Evolutionary conservation across 2,329 filamentous ascomycete species (phyloP).

Genomic region (Cryphonectria parasitica): DNA sequence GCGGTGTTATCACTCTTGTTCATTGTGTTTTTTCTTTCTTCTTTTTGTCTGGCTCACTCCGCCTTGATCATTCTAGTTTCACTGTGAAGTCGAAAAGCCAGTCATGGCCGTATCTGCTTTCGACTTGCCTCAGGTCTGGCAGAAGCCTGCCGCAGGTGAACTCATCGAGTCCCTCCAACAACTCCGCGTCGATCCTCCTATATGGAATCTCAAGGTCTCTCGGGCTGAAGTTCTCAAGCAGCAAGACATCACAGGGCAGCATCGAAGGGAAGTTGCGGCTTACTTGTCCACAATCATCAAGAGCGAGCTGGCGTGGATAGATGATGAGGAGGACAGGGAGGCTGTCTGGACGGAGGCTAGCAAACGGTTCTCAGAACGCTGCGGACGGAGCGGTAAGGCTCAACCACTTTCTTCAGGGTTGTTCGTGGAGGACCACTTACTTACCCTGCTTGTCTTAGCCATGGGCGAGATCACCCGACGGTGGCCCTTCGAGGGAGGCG

Average conservation of each 20-base stretch:
- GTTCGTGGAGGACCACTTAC: neutral
- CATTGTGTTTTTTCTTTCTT: neutral
- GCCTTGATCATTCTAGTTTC: neutral
- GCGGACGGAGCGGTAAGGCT: constrained; percentile 69
- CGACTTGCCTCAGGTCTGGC: constrained; percentile 83
- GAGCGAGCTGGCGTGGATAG: constrained; percentile 70
- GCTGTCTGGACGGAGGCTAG: constrained; percentile 79
- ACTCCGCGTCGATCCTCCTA: constrained; percentile 68
- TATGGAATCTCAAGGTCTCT: constrained; percentile 61
- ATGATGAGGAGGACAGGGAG: constrained; percentile 68
- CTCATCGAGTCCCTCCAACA: constrained; percentile 69
- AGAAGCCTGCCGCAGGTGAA: constrained; percentile 67
- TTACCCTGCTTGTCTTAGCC: constrained; percentile 37
- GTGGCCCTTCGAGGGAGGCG: constrained; percentile 53
- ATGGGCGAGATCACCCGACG: constrained; percentile 61
- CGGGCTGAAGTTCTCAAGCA: constrained; percentile 47
- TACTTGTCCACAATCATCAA: constrained; percentile 74
- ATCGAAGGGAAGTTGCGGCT: constrained; percentile 58
- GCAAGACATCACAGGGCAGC: constrained; percentile 47
- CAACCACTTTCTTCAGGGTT: neutral
- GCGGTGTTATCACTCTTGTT: neutral
- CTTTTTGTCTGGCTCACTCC: neutral
- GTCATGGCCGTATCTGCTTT: constrained; percentile 42
- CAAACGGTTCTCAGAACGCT: constrained; percentile 79
- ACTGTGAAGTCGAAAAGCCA: neutral